These are phyloP conservation scores for Ophiostoma australiae DNA, from an alignment of 2,329 filamentous ascomycete species.

Conservation along the genomic window DNA sequence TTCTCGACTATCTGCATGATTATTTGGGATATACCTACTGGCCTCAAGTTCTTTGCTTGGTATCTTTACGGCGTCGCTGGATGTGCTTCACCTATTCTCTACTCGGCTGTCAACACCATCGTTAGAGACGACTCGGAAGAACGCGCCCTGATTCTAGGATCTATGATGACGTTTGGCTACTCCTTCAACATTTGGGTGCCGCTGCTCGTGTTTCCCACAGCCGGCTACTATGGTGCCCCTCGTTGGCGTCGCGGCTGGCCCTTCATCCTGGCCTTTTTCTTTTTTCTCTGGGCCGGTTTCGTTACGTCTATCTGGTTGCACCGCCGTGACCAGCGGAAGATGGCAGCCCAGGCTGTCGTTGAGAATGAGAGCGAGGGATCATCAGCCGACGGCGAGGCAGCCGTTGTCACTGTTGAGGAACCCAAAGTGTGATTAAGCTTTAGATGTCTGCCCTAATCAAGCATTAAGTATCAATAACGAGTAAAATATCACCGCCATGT, in stretches of 20 bases:
- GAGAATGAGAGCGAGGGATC: conserved; percentile 12
- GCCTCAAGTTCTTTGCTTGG: conserved; percentile 45
- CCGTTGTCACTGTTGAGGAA: background rate
- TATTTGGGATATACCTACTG: conserved; percentile 47
- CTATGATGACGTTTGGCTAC: conserved; percentile 46
- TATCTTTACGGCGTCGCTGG: conserved; percentile 39
- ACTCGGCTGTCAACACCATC: conserved; percentile 42
- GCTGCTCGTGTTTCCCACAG: conserved; percentile 41
- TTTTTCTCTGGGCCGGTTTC: conserved; percentile 42
- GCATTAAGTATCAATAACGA: background rate
- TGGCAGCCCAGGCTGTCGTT: background rate
- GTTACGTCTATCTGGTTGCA: conserved; percentile 38
- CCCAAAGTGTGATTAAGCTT: background rate
- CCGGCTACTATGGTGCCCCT: conserved; percentile 40
- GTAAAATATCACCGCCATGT: background rate
- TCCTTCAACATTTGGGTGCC: conserved; percentile 45
- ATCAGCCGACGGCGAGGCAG: background rate
- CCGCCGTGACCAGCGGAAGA: conserved; percentile 21
- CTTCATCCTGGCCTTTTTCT: conserved; percentile 43
- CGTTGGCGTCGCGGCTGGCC: conserved; percentile 48
- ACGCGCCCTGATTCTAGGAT: conserved; percentile 38
- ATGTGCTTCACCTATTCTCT: conserved; percentile 40
- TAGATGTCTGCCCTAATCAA: background rate
- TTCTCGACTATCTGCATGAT: conserved; percentile 44
- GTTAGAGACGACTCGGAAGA: conserved; percentile 40